Base-by-base conservation (phyloP, 2,329 filamentous ascomycete species). In the Penicillium sp. region DNA sequence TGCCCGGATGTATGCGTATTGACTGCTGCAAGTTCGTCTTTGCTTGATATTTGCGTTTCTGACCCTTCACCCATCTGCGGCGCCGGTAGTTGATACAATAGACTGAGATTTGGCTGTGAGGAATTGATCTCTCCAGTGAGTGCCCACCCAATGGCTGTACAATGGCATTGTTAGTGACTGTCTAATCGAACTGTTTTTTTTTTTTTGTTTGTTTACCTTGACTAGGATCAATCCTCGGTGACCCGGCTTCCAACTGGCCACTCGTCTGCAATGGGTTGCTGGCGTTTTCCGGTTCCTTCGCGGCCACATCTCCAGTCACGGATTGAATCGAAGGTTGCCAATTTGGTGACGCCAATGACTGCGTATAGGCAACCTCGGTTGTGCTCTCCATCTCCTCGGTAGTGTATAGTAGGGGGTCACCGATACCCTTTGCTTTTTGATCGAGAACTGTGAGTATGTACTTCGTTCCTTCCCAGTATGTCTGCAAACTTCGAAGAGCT, bases 61-160 rank as follows among this genome's bases (percentile, higher is more conserved):
- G 64, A 26, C 18, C 63, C 63, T 3, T 62, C 50, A 6, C 35
- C 43, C 2, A 48, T n/a, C 12, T 68, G 68, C 1, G 64, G 56
- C 21, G 76, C 74, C 56, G 80, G 69, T 63, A 82, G 85, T 59
- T 89, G 86, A 68, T 91, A 95, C 67, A 95, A 83, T 56, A 93
- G 81, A 1, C 90, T 92, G 4, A 96, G 76, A 66, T 90, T 94
- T 0, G 90, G 91, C 61, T 86, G 91, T 1, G 90, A 88, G 3
- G 90, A 94, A 66, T 95, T 91, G 55, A 90, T 91, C 1, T 88
- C 93, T 14, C 91, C 91, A 0, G 91, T 91, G n/a, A 96, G 75
- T 7, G 90, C 91, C 88, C 89, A 95, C 1, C 90, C 91, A 58
- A 95, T 90, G 0, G 84, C 82, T 81, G 18, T 60, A 35, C 30